Percentiles rank a stretch among this genome's conserved stretches.
phyloP scores from a whole-genome alignment of 441 rosid species.

The Gossypium aridum region DNA sequence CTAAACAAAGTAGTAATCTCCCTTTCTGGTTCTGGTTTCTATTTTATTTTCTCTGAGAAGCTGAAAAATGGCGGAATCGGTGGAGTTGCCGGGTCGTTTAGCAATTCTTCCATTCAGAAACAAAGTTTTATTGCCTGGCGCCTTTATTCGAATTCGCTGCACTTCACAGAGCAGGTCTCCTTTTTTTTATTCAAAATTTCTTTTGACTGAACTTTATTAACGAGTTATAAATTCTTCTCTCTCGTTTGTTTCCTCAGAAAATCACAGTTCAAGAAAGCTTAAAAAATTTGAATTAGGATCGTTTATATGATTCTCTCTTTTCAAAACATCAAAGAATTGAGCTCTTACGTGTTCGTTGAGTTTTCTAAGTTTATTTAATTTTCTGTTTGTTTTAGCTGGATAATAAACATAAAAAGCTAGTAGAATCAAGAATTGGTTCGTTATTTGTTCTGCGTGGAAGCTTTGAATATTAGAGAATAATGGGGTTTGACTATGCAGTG shows the following conservation, averaged over 20 bases:
- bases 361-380: not conserved
- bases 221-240: not conserved
- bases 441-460: not conserved
- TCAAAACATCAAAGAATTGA: not conserved
- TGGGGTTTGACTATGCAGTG: slow-evolving; percentile 37
- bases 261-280: not conserved
- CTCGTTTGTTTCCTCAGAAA: slow-evolving; percentile 12
- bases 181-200: not conserved
- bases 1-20: not conserved
- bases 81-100: slow-evolving; percentile 83
- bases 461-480: not conserved
- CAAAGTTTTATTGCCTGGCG: slow-evolving; percentile 96
- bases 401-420: not conserved
- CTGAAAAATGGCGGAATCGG: slow-evolving; percentile 71
- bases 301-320: not conserved
- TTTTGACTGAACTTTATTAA: not conserved
- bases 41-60: not conserved
- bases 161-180: slow-evolving; percentile 90
- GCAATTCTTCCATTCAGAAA: slow-evolving; percentile 96
- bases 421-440: not conserved
- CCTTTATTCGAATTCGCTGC: slow-evolving; percentile 96
- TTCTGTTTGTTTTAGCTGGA: not conserved
- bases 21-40: not conserved
- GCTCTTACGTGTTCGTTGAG: not conserved
- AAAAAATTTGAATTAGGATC: not conserved